Base-by-base conservation (phyloP, 1,284 basidiomycete genomes). In the Pterulicium gracile region DNA sequence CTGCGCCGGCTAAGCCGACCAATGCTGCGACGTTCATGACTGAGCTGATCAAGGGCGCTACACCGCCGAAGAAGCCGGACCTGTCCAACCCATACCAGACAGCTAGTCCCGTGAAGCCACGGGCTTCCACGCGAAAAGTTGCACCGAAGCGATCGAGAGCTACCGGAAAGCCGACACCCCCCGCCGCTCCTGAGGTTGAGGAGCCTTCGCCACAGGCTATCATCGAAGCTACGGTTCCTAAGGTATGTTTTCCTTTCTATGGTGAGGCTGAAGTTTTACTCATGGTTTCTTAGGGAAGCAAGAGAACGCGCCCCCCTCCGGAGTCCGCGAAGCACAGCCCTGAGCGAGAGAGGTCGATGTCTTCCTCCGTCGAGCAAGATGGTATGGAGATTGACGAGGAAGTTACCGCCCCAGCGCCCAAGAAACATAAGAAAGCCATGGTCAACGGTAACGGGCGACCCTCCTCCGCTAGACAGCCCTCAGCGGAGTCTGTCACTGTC, bases 81-180 rank as follows among this genome's bases (percentile, higher is more conserved):
- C 66, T 84, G 19, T 72, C 71, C 40, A 86, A 86, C 56, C 83
- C 83, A 0, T 86, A 86, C 55, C 77, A 85, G 57, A 70, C 72
- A 19, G 73, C 75, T 12, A 78, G 71, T 54, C 79, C 79, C 19
- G 70, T 81, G 13, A 75, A 67, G 55, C 58, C 58, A 5, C 56
- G 66, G 3, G 56, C 59, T 18, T 58, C 62, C 23, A 69, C 71
- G 49, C 61, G 68, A 24, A 58, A 61, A 47, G 56, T 32, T 10
- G 27, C 27, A n/a, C 7, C 50, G 36, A 68, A 58, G 50, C 58
- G 65, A 43, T 59, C 57, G 42, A 64, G 70, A 46, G 59, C 60
- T 4, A 62, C 61, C 3, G 62, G 60, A 10, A 62, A 58, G 49
- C 60, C 65, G 3, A 45, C 59, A 7, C 43, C 50, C 14, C 55